Base-by-base conservation (phyloP, 2,329 filamentous ascomycete species). In the Colletotrichum shisoi region DNA sequence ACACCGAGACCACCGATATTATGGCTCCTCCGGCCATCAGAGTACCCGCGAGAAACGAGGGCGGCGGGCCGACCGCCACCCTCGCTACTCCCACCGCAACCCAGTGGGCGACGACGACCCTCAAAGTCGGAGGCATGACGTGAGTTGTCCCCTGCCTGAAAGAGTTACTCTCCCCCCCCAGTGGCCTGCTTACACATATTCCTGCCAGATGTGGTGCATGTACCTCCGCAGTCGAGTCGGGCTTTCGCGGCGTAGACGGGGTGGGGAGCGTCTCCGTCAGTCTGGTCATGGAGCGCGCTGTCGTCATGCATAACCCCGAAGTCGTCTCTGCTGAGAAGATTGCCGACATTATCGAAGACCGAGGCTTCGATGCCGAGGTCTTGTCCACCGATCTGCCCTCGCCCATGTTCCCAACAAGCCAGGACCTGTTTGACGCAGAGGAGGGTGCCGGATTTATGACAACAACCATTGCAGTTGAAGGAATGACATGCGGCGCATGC, bases 231-330 rank as follows among this genome's bases (percentile, higher is more conserved):
- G 90, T 99, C 72, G 94, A 98, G 83, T 87, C 90, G 67, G 95
- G 91, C 71, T 96, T 99, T 80, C 91, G 92, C 74, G 87, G 86
- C 71, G 85, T 96, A 5, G 84, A 90, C 45, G 94, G 95, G 62
- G 89, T 95, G 11, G 91, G 91, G 70, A 93, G 85, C 72, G 93
- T 98, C 67, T 96, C 93, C 11, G 91, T 99, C 73, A 97, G 93
- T 76, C 82, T 99, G 73, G 91, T 97, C 63, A 96, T 97, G 88
- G 94, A 97, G 78, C 89, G 94, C 68, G 95, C 94, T n/a, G 94
- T 98, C 48, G 84, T 98, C 42, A 90, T 94, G 79, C 95, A 99
- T 79, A 91, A 98, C 78, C 88, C 92, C 1, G 81, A 85, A 62
- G 85, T 86, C 59, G 86, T 98, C 60, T 81, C 92, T 15, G 86